phyloP scores from a whole-genome alignment of 2,329 filamentous ascomycete genomes.

The Pseudogymnoascus sp. region DNA sequence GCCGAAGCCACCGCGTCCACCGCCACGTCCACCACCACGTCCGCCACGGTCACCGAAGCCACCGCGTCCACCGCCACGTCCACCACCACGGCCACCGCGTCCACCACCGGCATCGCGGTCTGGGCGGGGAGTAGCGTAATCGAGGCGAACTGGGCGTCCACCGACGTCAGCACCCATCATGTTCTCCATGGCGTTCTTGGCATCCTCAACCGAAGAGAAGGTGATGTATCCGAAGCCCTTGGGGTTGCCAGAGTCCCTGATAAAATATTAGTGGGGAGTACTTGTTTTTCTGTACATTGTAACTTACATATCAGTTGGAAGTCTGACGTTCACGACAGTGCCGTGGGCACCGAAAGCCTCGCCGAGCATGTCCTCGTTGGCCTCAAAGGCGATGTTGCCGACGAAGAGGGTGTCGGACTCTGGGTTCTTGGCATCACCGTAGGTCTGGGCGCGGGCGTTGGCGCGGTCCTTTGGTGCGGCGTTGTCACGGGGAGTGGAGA shows the following conservation, averaged over 20 bases:
- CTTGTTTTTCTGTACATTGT: neutral
- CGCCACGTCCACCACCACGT: constrained; percentile 37
- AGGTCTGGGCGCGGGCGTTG: constrained; percentile 44
- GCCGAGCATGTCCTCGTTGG: constrained; percentile 55
- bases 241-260: constrained; percentile 53
- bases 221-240: constrained; percentile 73
- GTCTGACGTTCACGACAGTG: constrained; percentile 56
- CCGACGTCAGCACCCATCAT: constrained; percentile 57
- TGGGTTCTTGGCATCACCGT: constrained; percentile 57
- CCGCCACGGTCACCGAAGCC: constrained; percentile 33
- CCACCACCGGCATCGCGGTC: constrained; percentile 41
- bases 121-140: constrained; percentile 57
- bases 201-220: constrained; percentile 60
- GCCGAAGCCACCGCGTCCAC: constrained; percentile 13
- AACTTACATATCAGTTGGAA: constrained; percentile 56
- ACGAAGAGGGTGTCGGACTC: constrained; percentile 64
- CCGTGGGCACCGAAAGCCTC: constrained; percentile 59
- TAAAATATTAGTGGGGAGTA: constrained; percentile 22
- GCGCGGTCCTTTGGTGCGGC: constrained; percentile 42
- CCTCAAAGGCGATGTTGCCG: constrained; percentile 65
- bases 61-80: constrained; percentile 29
- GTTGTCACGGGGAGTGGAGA: constrained; percentile 53
- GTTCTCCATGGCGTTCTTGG: constrained; percentile 53
- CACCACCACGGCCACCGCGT: constrained; percentile 36
- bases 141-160: constrained; percentile 59